A percentile compares a stretch with the other conserved stretches of the same genome.
phyloP scores from a whole-genome alignment of 805 yeast species.

The Brettanomyces sp. region DNA sequence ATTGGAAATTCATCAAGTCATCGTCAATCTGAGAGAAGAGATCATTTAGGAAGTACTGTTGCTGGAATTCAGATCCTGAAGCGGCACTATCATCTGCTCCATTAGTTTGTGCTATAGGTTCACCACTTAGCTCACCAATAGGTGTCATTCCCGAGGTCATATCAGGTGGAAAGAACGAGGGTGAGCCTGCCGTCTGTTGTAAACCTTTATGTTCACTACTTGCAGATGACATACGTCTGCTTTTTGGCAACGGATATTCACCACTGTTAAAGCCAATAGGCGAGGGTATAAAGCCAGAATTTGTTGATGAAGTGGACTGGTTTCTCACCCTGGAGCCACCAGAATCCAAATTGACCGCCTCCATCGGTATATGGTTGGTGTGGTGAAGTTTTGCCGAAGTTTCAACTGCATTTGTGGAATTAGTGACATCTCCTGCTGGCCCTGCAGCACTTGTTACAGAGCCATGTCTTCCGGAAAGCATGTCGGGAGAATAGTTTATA shows the following conservation, averaged over 20 bases:
- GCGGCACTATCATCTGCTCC: background rate
- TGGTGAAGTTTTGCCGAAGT: too few species aligned
- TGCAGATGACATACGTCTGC: too few species aligned
- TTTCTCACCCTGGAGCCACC: background rate
- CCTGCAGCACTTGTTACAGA: background rate
- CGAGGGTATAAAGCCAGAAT: conserved; percentile 17
- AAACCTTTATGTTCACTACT: background rate
- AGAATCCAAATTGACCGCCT: background rate
- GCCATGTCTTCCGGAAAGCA: background rate
- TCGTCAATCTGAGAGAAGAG: conserved; percentile 23
- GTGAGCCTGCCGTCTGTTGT: too few species aligned
- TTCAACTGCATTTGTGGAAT: too few species aligned
- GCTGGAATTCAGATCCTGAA: conserved; percentile 7
- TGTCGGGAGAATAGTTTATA: conserved; percentile 17
- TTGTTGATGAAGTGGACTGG: background rate
- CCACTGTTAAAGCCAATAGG: conserved; percentile 21
- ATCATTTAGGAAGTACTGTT: conserved; percentile 20
- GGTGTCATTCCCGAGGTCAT: background rate
- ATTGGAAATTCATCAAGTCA: conserved; percentile 20
- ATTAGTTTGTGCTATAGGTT: background rate
- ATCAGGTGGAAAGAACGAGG: background rate
- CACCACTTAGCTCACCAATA: background rate
- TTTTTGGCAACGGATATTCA: conserved; percentile 6
- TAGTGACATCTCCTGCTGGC: too few species aligned
- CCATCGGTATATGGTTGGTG: background rate